Conservation (phyloP, 2,329 filamentous ascomycete genomes). For the Chaetothyriales sp. region DNA sequence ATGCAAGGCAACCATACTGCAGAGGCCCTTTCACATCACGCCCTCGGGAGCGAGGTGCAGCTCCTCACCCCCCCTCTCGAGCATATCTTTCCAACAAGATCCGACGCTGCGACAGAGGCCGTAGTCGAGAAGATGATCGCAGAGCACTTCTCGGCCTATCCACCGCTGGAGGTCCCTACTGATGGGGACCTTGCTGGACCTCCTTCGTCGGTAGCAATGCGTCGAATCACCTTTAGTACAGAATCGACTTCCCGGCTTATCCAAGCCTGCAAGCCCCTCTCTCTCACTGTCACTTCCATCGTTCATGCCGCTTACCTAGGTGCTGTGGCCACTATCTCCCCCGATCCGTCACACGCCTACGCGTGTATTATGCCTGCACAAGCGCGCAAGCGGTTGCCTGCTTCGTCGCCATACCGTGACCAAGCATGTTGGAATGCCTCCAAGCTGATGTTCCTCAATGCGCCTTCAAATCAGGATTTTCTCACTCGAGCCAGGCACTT, state of each 20-base stretch:
- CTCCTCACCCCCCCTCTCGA: slow-evolving; percentile 6
- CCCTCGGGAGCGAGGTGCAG: slow-evolving; percentile 1
- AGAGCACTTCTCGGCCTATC: slow-evolving; percentile 4
- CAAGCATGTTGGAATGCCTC: slow-evolving; percentile 6
- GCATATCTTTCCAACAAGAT: slow-evolving; percentile 4
- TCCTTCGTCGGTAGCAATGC: not conserved
- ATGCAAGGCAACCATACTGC: not conserved
- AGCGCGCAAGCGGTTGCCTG: slow-evolving; percentile 5
- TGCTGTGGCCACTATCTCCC: not conserved
- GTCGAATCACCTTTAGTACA: slow-evolving; percentile 1
- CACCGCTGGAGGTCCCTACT: slow-evolving; percentile 5
- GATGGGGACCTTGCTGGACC: not conserved
- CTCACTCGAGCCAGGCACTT: slow-evolving; percentile 1
- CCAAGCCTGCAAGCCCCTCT: slow-evolving; percentile 3
- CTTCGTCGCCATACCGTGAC: slow-evolving; percentile 1
- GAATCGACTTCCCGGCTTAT: not conserved
- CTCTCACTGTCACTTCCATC: slow-evolving; percentile 3
- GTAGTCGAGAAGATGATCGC: slow-evolving; percentile 1
- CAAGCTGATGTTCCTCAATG: slow-evolving; percentile 3
- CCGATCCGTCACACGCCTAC: not conserved
- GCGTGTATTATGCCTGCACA: slow-evolving; percentile 7
- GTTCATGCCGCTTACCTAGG: slow-evolving; percentile 5
- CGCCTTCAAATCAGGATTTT: not conserved
- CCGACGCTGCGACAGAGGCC: not conserved
- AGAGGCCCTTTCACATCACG: not conserved